Evolutionary conservation across 768 basidiomycete genomes (phyloP).

Genomic region (Lactarius akahatsu): DNA sequence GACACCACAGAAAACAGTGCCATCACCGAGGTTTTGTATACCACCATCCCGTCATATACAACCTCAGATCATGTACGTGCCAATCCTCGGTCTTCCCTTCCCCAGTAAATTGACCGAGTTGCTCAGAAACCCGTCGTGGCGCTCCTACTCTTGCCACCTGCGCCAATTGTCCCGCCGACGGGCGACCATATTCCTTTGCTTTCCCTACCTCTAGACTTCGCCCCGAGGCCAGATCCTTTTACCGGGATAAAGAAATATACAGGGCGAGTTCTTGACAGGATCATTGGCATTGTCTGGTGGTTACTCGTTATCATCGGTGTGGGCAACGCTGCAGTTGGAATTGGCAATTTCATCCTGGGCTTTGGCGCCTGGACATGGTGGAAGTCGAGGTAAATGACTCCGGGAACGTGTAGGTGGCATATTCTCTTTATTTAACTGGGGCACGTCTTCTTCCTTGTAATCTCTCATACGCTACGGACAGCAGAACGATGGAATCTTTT

Average conservation of each 20-base stretch:
- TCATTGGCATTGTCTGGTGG: conserved; percentile 81
- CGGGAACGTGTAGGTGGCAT: conserved; percentile 11
- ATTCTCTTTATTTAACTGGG: background rate
- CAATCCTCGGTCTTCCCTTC: conserved; percentile 8
- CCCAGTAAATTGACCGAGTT: conserved; percentile 14
- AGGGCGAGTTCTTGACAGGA: conserved; percentile 68
- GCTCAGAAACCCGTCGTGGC: conserved; percentile 83
- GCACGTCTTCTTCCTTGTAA: conserved; percentile 1
- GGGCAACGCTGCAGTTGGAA: conserved; percentile 66
- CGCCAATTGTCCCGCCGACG: conserved; percentile 33
- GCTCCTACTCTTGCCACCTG: conserved; percentile 60
- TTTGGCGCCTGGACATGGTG: conserved; percentile 61
- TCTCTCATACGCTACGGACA: background rate
- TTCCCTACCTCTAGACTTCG: conserved; percentile 50
- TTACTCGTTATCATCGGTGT: conserved; percentile 71
- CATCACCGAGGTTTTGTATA: conserved; percentile 70
- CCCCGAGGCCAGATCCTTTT: conserved; percentile 53
- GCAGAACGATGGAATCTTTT: background rate
- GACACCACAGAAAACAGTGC: conserved; percentile 49
- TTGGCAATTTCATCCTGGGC: conserved; percentile 72
- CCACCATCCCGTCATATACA: conserved; percentile 77
- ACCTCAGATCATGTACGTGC: conserved; percentile 83
- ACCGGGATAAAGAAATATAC: conserved; percentile 57
- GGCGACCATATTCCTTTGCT: conserved; percentile 42
- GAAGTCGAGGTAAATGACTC: conserved; percentile 22